These are phyloP conservation scores for Penicillium coffeae DNA, from an alignment of 495 filamentous ascomycete species.

Conservation along the genomic window DNA sequence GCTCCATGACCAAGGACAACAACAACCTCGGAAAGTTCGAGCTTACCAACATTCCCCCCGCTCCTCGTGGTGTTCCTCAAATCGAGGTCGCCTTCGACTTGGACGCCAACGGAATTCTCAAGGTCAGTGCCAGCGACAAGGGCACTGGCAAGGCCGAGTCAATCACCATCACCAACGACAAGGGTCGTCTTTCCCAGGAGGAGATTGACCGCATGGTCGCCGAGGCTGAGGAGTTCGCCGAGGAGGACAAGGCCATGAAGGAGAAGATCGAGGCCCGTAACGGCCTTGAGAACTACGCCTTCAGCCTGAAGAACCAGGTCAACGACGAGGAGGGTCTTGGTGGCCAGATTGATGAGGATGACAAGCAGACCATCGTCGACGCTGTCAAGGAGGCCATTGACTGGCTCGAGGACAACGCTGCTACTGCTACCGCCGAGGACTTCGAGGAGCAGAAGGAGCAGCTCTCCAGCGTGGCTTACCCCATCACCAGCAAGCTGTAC, in stretches of 20 bases:
- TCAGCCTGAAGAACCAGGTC: constrained; percentile 98
- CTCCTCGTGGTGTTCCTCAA: constrained; percentile 97
- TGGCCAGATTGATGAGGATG: constrained; percentile 96
- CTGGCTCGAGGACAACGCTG: constrained; percentile 92
- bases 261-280: constrained; percentile 94
- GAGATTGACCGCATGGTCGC: constrained; percentile 99
- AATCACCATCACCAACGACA: constrained; percentile 99
- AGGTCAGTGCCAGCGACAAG: constrained; percentile 97
- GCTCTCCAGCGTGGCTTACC: constrained; percentile 91
- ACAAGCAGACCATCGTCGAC: constrained; percentile 96
- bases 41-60: constrained; percentile 93
- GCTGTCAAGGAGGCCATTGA: constrained; percentile 96
- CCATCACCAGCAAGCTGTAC: constrained; percentile 98
- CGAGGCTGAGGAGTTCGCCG: constrained; percentile 97
- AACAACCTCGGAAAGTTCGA: constrained; percentile 99
- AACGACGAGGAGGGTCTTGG: constrained; percentile 95
- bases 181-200: constrained; percentile 96
- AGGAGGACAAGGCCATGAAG: constrained; percentile 97
- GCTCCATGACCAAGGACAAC: constrained; percentile 98
- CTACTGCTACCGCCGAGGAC: constrained; percentile 82
- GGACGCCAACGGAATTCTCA: constrained; percentile 99
- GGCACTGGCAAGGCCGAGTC: constrained; percentile 97
- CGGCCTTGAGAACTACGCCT: constrained; percentile 92
- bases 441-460: constrained; percentile 99
- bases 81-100: constrained; percentile 99